Evolutionary conservation across 805 yeast species (phyloP).

Genomic region (Ogataea minuta): DNA sequence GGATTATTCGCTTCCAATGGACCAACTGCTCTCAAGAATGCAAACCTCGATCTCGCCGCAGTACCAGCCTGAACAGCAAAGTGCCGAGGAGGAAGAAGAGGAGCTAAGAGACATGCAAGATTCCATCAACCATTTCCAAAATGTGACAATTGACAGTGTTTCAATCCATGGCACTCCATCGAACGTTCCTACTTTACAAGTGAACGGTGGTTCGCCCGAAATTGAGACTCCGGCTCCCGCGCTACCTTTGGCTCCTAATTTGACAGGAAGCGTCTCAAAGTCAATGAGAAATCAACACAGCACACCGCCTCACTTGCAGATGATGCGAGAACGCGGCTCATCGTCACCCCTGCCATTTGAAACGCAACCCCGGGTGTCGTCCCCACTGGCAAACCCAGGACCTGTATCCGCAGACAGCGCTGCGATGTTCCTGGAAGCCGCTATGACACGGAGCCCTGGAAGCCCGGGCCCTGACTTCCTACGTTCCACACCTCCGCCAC

Average conservation of each 20-base stretch:
- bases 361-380: constrained; percentile 20
- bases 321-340: constrained; percentile 22
- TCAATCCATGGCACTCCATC: constrained; percentile 69
- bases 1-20: constrained; percentile 75
- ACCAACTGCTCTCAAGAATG: constrained; percentile 55
- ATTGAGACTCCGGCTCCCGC: constrained; percentile 5
- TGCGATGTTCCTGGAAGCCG: constrained; percentile 24
- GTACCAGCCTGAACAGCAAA: constrained; percentile 32
- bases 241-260: constrained; percentile 46
- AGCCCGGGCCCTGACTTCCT: constrained; percentile 3
- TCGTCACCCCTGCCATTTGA: constrained; percentile 22
- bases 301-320: constrained; percentile 10
- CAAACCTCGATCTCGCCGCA: constrained; percentile 26
- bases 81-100: constrained; percentile 71
- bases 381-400: constrained; percentile 22
- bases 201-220: constrained; percentile 16
- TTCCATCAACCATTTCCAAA: constrained; percentile 69
- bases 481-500: constrained; percentile 30
- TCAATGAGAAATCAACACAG: constrained; percentile 35
- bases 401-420: constrained; percentile 20
- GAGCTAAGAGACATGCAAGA: constrained; percentile 73
- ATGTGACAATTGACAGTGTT: constrained; percentile 77
- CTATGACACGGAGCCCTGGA: constrained; percentile 18
- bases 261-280: constrained; percentile 56
- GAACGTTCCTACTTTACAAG: constrained; percentile 39